phyloP scores from a whole-genome alignment of 2,329 filamentous ascomycete species.

The Moelleriella libera region DNA sequence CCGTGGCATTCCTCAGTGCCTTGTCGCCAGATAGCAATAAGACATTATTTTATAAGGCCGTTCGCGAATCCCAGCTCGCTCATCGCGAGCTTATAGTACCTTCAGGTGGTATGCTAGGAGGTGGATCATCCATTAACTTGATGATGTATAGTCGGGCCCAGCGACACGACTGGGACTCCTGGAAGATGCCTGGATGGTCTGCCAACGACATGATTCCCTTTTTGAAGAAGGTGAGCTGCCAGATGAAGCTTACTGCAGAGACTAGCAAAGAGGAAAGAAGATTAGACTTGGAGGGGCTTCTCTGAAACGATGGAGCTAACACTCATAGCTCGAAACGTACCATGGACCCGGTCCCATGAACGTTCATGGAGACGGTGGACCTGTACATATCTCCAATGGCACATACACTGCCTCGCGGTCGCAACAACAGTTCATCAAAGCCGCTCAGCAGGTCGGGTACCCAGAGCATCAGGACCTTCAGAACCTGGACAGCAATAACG shows the following conservation, averaged over 20 bases:
- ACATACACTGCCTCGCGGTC: neutral
- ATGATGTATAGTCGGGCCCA: constrained; percentile 11
- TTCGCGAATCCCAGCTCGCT: neutral
- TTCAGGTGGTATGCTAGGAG: constrained; percentile 9
- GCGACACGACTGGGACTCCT: constrained; percentile 8
- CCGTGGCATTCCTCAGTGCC: neutral
- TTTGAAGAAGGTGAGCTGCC: constrained; percentile 6
- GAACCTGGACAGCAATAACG: neutral
- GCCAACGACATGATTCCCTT: constrained; percentile 9
- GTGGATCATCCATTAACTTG: constrained; percentile 11
- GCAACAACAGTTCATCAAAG: neutral
- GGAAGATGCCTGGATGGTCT: constrained; percentile 8
- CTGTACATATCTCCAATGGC: neutral
- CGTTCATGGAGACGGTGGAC: neutral
- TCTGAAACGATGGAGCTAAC: too few species aligned
- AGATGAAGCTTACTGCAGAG: too few species aligned
- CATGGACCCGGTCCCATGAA: neutral
- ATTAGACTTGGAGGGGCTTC: too few species aligned
- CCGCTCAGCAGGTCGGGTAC: neutral
- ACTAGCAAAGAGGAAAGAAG: too few species aligned
- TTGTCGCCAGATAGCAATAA: neutral
- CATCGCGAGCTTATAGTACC: constrained; percentile 1
- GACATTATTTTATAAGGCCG: neutral
- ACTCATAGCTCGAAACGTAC: neutral
- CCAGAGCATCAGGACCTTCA: neutral